phyloP scores from a whole-genome alignment of 2,329 filamentous ascomycete species.

The Colletotrichum tabaci region DNA sequence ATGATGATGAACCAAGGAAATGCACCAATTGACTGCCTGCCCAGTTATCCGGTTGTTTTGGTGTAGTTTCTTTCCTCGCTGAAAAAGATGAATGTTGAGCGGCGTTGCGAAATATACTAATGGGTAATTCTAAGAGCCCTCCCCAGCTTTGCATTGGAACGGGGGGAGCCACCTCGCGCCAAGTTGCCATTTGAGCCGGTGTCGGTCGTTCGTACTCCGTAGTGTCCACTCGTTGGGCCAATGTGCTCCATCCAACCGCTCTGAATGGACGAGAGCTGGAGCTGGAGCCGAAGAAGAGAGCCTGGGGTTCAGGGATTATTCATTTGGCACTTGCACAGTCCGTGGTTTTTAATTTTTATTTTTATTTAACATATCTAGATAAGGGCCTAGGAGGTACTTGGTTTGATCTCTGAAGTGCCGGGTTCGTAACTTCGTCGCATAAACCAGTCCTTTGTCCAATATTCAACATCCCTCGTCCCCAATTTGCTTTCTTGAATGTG shows the following conservation, averaged over 20 bases:
- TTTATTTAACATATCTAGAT: too few relatives aligned
- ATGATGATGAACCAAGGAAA: background rate
- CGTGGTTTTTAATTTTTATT: background rate
- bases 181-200: slow-evolving; percentile 32
- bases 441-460: background rate
- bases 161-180: slow-evolving; percentile 19
- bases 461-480: too few relatives aligned
- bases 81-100: background rate
- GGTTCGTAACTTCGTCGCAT: slow-evolving; percentile 29
- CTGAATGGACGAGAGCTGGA: background rate
- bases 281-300: background rate
- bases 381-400: background rate
- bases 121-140: too few relatives aligned
- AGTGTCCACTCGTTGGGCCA: slow-evolving; percentile 17
- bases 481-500: background rate
- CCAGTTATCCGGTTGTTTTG: background rate
- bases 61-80: too few relatives aligned
- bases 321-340: background rate
- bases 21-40: background rate
- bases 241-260: background rate
- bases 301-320: background rate
- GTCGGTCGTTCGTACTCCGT: slow-evolving; percentile 29
- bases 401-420: slow-evolving; percentile 21
- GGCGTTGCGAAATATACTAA: too few relatives aligned
- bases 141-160: slow-evolving; percentile 12